Evolutionary conservation across 345 rosid species (phyloP), one percentile per base, ranked within the genome.

Genomic region (Eucalyptus tenuipes): DNA sequence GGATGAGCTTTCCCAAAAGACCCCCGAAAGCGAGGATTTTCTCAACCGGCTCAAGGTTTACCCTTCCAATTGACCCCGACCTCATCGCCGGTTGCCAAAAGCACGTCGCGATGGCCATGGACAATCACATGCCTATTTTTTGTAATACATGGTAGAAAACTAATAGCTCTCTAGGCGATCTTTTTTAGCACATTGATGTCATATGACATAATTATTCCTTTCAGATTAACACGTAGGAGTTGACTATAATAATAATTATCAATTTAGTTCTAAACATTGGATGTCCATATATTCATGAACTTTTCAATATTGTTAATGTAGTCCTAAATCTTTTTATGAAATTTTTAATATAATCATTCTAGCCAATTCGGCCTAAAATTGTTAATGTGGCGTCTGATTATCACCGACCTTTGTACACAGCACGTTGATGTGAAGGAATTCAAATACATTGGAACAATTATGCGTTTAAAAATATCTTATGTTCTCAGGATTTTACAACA

Each of bases 381-480:
- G 2, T 1, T 10, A n/a, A 40, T 10, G 13, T 10, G 3, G 3
- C 3, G 0, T 61, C 4, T 6, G 2, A 7, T 61, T 29, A 6
- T 29, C 0, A 61, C 37, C 17, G 4, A 15, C 13, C 17, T 13
- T 61, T 61, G 8, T 29, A 52, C 57, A 52, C 1, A 0, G 57
- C 57, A 52, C 0, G 3, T 37, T 71, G 40, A 37, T 33, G 25
- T 18, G 81, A 20, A 37, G 44, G 27, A 22, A 33, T 71, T 10
- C 25, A 71, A 17, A 37, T 71, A 18, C 14, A 37, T 2, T 3
- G 81, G 1, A 17, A 71, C 81, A 37, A 33, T 37, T 37, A 33
- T 0, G 8, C 0, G 2, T 71, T 71, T 37, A 7, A 71, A 33
- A 68, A 68, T 33, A 68, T 31, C 44, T 31, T 31, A 16, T 31